Conservation (phyloP, 306 rosid species). For the Cercis canadensis region DNA sequence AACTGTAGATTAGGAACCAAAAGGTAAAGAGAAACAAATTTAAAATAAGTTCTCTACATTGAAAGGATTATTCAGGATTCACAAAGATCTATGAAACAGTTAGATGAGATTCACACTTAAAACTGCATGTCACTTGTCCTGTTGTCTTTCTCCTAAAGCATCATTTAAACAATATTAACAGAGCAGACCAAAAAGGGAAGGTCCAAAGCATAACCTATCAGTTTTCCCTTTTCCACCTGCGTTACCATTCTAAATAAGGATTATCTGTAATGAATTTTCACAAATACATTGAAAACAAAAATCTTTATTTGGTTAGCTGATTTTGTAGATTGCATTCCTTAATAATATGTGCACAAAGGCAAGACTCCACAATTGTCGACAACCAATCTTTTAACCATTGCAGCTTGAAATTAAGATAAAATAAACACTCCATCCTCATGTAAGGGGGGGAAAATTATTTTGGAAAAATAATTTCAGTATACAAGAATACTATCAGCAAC, state of each 20-base stretch:
- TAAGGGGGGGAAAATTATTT: too few species aligned
- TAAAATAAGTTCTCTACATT: background rate
- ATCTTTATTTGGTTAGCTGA: constrained; percentile 9
- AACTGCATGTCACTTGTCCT: constrained; percentile 6
- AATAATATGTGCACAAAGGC: background rate
- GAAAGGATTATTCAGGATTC: constrained; percentile 9
- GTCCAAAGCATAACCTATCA: constrained; percentile 2
- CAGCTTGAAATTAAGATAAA: too few species aligned
- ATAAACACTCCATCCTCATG: too few species aligned
- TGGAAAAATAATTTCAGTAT: too few species aligned
- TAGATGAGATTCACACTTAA: constrained; percentile 14
- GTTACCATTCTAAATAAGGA: background rate
- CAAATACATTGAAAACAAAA: constrained; percentile 3
- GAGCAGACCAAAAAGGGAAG: background rate
- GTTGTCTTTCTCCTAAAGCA: background rate
- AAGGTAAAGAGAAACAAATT: background rate
- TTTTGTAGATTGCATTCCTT: constrained; percentile 6
- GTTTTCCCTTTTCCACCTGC: too few species aligned
- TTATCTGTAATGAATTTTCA: background rate
- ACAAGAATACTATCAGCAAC: too few species aligned
- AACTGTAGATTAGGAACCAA: constrained; percentile 20
- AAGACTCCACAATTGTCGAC: background rate
- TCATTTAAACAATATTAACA: constrained; percentile 23
- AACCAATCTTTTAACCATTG: background rate
- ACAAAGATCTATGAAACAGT: constrained; percentile 6